Percentiles rank a stretch among this genome's conserved stretches.
Conservation (phyloP, 78 protist species). For the Carpediemonas membranifera region DNA sequence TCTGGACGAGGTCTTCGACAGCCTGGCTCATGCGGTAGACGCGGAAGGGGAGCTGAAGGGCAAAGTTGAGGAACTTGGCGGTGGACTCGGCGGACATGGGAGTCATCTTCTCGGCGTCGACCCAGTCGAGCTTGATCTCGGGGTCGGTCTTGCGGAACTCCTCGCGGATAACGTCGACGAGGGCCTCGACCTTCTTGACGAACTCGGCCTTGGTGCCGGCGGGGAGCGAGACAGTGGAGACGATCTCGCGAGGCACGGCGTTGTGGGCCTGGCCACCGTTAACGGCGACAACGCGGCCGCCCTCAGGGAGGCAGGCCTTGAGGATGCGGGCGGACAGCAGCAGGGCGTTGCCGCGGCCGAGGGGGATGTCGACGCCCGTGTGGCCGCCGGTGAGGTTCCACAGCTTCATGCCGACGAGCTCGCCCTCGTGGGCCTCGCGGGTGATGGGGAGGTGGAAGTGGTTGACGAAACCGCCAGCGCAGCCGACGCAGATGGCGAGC, state of each 20-base stretch:
- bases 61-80: not conserved
- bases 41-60: slow-evolving; percentile 19
- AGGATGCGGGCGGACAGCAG: not conserved
- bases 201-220: too few species aligned
- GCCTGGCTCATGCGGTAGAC: slow-evolving; percentile 8
- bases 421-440: not conserved
- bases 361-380: not conserved
- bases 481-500: not conserved
- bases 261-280: not conserved
- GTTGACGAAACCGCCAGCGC: not conserved
- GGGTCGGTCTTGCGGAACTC: too few species aligned
- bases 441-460: not conserved
- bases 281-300: not conserved
- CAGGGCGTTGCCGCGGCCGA: not conserved
- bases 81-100: slow-evolving; percentile 19
- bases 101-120: too few species aligned
- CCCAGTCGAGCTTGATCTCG: too few species aligned
- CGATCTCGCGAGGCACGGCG: not conserved
- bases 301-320: not conserved
- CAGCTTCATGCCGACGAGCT: not conserved
- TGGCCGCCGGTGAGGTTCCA: not conserved
- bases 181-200: too few species aligned
- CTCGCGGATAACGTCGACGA: too few species aligned
- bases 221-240: too few species aligned
- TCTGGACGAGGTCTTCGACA: slow-evolving; percentile 26